Conservation (phyloP, 257 asterid species). For the Lantana camara region DNA sequence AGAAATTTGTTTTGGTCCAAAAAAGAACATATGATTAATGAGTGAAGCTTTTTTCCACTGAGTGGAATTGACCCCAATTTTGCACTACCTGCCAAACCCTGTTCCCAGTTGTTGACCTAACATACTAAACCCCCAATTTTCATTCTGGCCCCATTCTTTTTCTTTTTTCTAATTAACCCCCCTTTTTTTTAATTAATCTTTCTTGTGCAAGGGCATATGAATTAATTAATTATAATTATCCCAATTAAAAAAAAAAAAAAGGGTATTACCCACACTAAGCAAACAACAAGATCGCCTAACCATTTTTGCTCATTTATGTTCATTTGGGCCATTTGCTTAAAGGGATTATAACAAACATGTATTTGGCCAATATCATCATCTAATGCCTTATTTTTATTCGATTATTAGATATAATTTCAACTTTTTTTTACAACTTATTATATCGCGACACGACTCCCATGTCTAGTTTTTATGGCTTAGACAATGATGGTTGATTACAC, state of each 20-base stretch:
- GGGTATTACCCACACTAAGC: too few species aligned
- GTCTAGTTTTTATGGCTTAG: too few species aligned
- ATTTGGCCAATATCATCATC: neutral
- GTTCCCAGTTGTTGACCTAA: constrained; percentile 74
- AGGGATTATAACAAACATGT: neutral
- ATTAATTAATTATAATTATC: neutral
- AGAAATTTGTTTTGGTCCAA: constrained; percentile 27
- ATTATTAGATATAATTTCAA: neutral
- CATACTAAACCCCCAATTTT: constrained; percentile 43
- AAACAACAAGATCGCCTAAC: neutral
- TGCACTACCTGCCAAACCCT: constrained; percentile 52
- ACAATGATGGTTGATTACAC: too few species aligned
- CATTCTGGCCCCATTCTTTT: constrained; percentile 9
- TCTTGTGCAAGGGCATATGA: too few species aligned
- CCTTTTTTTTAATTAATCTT: too few species aligned
- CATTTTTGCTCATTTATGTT: neutral
- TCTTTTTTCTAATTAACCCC: neutral
- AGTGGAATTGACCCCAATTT: constrained; percentile 53
- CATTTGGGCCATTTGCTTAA: constrained; percentile 1
- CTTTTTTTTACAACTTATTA: neutral
- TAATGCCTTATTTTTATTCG: neutral
- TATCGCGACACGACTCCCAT: neutral
- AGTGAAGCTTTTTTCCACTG: constrained; percentile 37
- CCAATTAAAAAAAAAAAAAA: neutral
- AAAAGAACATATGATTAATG: constrained; percentile 23